Evolutionary conservation across 371 early-diverging fungal genomes (phyloP).

Genomic region (Syncephalis fuscata): DNA sequence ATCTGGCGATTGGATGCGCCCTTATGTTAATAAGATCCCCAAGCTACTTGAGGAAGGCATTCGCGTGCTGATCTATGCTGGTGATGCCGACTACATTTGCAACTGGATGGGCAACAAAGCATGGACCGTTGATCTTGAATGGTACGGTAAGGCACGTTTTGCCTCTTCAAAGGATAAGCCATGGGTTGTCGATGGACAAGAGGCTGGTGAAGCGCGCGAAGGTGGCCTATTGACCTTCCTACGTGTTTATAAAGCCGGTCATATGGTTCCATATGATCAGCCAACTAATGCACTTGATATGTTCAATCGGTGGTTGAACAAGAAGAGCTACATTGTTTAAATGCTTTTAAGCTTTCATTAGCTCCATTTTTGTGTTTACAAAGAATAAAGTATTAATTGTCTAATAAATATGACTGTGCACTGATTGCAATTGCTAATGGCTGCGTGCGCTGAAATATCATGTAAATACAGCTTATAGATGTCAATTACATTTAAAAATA

Average conservation of each 20-base stretch:
- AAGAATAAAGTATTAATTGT: too few relatives aligned
- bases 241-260: conserved; percentile 73
- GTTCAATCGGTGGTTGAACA: conserved; percentile 30
- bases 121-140: conserved; percentile 64
- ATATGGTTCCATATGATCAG: conserved; percentile 67
- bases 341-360: too few relatives aligned
- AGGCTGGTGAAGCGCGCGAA: conserved; percentile 56
- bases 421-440: too few relatives aligned
- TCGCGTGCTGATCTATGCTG: conserved; percentile 75
- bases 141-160: conserved; percentile 60
- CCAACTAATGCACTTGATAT: conserved; percentile 33
- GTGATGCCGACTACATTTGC: conserved; percentile 74
- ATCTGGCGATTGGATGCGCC: conserved; percentile 71
- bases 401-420: too few relatives aligned
- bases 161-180: conserved; percentile 32
- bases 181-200: conserved; percentile 26
- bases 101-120: conserved; percentile 93
- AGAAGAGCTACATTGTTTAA: neutral
- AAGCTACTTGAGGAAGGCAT: conserved; percentile 62
- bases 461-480: too few relatives aligned
- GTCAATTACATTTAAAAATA: too few relatives aligned
- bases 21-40: conserved; percentile 58
- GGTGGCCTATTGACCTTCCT: conserved; percentile 65
- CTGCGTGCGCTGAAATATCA: too few relatives aligned
- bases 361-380: too few relatives aligned